A percentile compares a stretch with the other conserved stretches of the same genome.
Evolutionary conservation across 2,329 filamentous ascomycete genomes (phyloP).

Genomic region (Cladophialophora psammophila): DNA sequence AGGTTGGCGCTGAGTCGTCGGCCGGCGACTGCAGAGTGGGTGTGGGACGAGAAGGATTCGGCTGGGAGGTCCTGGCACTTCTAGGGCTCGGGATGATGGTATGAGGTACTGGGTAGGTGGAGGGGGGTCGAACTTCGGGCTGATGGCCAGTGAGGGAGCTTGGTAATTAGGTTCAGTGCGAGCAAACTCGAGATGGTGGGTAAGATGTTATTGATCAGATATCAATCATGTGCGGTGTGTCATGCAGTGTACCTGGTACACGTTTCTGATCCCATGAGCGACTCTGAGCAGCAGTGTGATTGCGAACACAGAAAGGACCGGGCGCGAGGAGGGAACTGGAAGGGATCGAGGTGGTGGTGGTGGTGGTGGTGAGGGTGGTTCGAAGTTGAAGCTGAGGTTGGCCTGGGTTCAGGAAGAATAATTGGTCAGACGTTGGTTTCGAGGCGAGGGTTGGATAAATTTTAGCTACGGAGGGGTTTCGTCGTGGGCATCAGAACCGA

Average conservation of each 20-base stretch:
- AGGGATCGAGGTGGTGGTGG: neutral
- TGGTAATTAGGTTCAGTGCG: neutral
- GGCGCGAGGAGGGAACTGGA: neutral
- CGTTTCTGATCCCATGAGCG: slow-evolving; percentile 1
- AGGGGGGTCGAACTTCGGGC: neutral
- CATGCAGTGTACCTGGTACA: neutral
- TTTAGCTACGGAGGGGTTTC: neutral
- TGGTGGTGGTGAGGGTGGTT: no score
- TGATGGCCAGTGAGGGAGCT: neutral
- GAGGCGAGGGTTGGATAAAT: neutral
- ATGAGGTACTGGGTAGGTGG: neutral
- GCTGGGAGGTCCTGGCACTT: neutral
- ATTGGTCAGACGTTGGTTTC: neutral
- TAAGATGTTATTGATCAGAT: neutral
- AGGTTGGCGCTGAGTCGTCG: slow-evolving; percentile 5
- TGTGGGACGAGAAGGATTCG: slow-evolving; percentile 21
- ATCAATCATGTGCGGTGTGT: slow-evolving; percentile 1
- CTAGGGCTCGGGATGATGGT: slow-evolving; percentile 10
- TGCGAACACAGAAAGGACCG: neutral
- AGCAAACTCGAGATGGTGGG: slow-evolving; percentile 9
- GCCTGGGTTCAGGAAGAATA: neutral
- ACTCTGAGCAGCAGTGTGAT: neutral
- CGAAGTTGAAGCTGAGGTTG: neutral
- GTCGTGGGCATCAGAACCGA: neutral
- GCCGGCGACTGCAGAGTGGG: slow-evolving; percentile 4